A percentile compares a stretch with the other conserved stretches of the same genome.
phyloP scores from a whole-genome alignment of 2,329 filamentous ascomycete genomes.

The Coniochaeta ligniaria region DNA sequence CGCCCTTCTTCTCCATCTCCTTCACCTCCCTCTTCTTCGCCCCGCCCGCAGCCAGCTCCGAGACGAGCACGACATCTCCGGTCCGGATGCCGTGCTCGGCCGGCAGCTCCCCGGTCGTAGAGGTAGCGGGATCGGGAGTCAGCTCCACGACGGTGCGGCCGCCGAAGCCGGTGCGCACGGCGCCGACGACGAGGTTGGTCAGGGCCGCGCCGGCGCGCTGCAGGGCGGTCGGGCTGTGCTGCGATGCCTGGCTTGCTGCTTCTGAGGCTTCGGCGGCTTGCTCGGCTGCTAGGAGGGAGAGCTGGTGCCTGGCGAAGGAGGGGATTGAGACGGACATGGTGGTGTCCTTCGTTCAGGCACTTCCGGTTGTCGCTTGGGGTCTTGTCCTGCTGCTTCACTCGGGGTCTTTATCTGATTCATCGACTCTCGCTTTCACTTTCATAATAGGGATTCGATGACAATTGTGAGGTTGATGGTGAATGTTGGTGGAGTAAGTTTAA shows the following conservation, averaged over 20 bases:
- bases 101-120: conserved; percentile 20
- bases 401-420: not conserved
- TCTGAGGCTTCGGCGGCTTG: conserved; percentile 66
- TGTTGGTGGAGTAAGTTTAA: not conserved
- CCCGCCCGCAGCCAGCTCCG: conserved; percentile 65
- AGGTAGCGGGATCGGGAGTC: conserved; percentile 53
- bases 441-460: not conserved
- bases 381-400: not conserved
- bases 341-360: not conserved
- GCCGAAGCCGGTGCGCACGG: conserved; percentile 80
- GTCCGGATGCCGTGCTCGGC: conserved; percentile 65
- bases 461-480: not conserved
- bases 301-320: conserved; percentile 63
- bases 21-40: conserved; percentile 67
- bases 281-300: conserved; percentile 63
- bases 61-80: conserved; percentile 71
- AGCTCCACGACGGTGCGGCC: conserved; percentile 89
- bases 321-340: conserved; percentile 46
- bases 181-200: conserved; percentile 64
- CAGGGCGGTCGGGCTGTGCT: conserved; percentile 60
- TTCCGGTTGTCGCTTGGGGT: not conserved
- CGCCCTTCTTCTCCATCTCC: conserved; percentile 62
- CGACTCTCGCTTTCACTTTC: not conserved
- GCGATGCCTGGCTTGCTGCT: conserved; percentile 59
- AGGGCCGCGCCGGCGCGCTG: conserved; percentile 74